Percentiles rank a stretch among this genome's conserved stretches.
Conservation (phyloP, 164 flowering plant species). For the Magnolia kwangsiensis region DNA sequence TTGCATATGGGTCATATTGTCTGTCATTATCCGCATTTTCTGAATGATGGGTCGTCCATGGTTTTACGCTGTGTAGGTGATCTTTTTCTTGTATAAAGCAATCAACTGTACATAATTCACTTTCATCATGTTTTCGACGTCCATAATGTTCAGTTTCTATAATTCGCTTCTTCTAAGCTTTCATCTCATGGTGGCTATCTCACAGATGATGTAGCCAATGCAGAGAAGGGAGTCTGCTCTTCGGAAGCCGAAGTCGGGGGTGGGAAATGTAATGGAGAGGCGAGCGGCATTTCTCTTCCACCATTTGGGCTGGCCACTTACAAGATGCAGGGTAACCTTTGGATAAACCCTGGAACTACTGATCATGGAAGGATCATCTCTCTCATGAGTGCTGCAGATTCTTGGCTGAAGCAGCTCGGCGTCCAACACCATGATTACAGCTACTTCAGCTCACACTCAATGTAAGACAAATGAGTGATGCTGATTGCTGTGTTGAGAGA, state of each 20-base stretch:
- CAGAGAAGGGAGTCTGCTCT: not conserved
- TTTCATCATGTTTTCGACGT: too few relatives aligned
- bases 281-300: slow-evolving; percentile 23
- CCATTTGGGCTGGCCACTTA: slow-evolving; percentile 57
- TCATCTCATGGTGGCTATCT: not conserved
- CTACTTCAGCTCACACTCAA: slow-evolving; percentile 27
- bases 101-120: too few relatives aligned
- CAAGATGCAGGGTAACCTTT: slow-evolving; percentile 44
- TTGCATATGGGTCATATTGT: too few relatives aligned
- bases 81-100: too few relatives aligned
- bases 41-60: too few relatives aligned
- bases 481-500: not conserved
- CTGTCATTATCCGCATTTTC: too few relatives aligned
- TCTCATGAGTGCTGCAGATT: slow-evolving; percentile 48
- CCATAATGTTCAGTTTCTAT: too few relatives aligned
- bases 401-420: slow-evolving; percentile 61
- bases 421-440: slow-evolving; percentile 50
- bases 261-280: slow-evolving; percentile 6
- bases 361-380: slow-evolving; percentile 25
- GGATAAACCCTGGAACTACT: slow-evolving; percentile 29
- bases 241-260: not conserved
- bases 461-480: not conserved
- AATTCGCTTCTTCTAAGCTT: too few relatives aligned
- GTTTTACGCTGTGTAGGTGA: too few relatives aligned
- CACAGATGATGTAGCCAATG: slow-evolving; percentile 14